Base-by-base conservation (phyloP, 192 early-diverging fungal species). In the Coemansia sp. region DNA sequence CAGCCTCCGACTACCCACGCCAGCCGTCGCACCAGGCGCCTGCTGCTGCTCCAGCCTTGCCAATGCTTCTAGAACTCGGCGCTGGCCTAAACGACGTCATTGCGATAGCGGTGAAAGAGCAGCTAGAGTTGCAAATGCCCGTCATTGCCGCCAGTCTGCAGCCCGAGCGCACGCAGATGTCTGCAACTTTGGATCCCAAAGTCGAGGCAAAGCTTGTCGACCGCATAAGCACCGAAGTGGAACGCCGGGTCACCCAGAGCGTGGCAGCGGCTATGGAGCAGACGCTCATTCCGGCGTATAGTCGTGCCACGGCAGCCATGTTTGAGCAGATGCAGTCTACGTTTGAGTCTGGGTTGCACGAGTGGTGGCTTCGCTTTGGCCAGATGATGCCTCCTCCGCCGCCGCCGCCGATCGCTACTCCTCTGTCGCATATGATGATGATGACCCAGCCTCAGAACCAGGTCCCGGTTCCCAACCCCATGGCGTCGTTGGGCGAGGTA, bases 321-420 rank as follows among this genome's bases (percentile, higher is more conserved):
- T 85, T 84, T 75, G 77, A 80, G 69, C 82, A 85, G 67, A 85
- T 85, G 78, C 77, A 85, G 36, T 38, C 75, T 31, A 80, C 82
- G 1, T 85, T 85, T 54, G 76, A 84, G 62, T 67, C 72, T 38
- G 80, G 80, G 11, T 49, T 82, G 72, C 80, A 73, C 42, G 80
- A 82, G 72, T 82, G 80, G 80, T 82, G 80, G 80, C 57, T 68
- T 49, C 80, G 80, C 22, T 77, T 77, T 77, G 80, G 72, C 7
- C 80, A 82, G 55, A 69, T 76, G 55, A 77, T 77, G 75, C 75
- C 74, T 8, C 72, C 74, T 24, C 79, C 65, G 6, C 79, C 79
- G 24, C 79, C 65, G 3, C 79, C 74, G 29, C 72, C 72, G 41
- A 77, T 82, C 36, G 69, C 80, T 12, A 77, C 80, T 18, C 75